Percentiles rank a stretch among this genome's conserved stretches.
Conservation (phyloP, 1,284 basidiomycete genomes). For the Trichosporon asahii region DNA sequence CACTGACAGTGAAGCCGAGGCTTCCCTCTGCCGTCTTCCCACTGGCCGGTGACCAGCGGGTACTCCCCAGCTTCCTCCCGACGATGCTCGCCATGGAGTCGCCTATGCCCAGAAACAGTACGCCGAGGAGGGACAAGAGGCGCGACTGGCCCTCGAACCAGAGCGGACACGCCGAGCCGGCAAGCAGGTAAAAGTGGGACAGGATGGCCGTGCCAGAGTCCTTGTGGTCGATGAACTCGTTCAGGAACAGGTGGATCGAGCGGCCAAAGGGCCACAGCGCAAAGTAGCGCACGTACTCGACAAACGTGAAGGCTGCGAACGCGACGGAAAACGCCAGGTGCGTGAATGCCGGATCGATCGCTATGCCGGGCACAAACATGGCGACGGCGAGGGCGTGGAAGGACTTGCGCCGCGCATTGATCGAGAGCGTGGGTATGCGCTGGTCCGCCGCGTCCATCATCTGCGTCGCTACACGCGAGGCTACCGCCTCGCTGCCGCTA, state of each 20-base stretch:
- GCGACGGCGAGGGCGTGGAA: constrained; percentile 94
- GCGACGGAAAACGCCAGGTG: constrained; percentile 91
- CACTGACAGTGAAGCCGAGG: constrained; percentile 70
- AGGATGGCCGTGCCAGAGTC: constrained; percentile 94
- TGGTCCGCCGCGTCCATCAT: constrained; percentile 81
- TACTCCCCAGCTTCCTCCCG: constrained; percentile 73
- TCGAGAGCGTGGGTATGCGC: constrained; percentile 77
- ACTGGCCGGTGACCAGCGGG: constrained; percentile 76
- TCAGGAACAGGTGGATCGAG: constrained; percentile 90
- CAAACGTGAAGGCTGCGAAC: constrained; percentile 90
- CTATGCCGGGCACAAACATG: constrained; percentile 93
- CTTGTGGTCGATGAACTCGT: constrained; percentile 93
- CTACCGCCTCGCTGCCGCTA: background rate
- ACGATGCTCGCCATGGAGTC: constrained; percentile 92
- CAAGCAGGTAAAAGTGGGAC: constrained; percentile 94
- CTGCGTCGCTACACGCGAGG: constrained; percentile 65
- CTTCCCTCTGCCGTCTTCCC: constrained; percentile 92
- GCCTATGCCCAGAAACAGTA: constrained; percentile 84
- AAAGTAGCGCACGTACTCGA: constrained; percentile 95
- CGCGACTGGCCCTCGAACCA: constrained; percentile 82
- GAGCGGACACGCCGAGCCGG: constrained; percentile 85
- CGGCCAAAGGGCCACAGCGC: constrained; percentile 96
- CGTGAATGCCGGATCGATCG: constrained; percentile 89
- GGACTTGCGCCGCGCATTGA: constrained; percentile 95
- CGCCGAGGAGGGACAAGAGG: constrained; percentile 55